A percentile compares a stretch with the other conserved stretches of the same genome.
phyloP scores from a whole-genome alignment of 176 grass and related monocot species.

The Rhipidocladum racemiflorum region DNA sequence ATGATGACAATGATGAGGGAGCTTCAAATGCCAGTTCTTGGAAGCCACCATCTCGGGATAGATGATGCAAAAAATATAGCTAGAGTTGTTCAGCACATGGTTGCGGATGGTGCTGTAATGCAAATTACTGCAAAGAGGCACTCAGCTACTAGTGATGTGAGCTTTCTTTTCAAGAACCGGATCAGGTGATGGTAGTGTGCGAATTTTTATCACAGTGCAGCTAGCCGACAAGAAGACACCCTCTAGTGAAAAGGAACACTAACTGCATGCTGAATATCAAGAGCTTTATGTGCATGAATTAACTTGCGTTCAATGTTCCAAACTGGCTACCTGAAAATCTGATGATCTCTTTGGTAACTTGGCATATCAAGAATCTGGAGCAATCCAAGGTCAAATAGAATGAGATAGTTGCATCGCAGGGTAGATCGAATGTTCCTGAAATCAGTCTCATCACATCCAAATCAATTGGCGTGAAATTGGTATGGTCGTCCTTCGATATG shows the following conservation, averaged over 20 bases:
- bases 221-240: neutral
- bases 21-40: slow-evolving; percentile 58
- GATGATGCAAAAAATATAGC: slow-evolving; percentile 92
- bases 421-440: neutral
- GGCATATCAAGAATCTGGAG: neutral
- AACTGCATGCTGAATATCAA: neutral
- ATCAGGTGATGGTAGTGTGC: slow-evolving; percentile 36
- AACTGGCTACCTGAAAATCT: neutral
- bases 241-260: neutral
- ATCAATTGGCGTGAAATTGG: neutral
- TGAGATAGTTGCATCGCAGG: neutral
- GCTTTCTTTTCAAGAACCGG: slow-evolving; percentile 68
- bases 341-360: neutral
- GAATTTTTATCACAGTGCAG: neutral
- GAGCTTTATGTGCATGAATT: neutral
- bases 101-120: slow-evolving; percentile 65
- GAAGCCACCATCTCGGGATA: slow-evolving; percentile 87
- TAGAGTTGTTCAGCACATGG: slow-evolving; percentile 74
- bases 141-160: slow-evolving; percentile 43
- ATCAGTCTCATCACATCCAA: neutral
- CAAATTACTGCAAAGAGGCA: slow-evolving; percentile 69
- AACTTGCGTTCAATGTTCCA: neutral
- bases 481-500: neutral
- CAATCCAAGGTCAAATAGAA: neutral
- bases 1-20: slow-evolving; percentile 90